Base-by-base conservation (phyloP, 306 rosid species). In the Begonia loranthoides region DNA sequence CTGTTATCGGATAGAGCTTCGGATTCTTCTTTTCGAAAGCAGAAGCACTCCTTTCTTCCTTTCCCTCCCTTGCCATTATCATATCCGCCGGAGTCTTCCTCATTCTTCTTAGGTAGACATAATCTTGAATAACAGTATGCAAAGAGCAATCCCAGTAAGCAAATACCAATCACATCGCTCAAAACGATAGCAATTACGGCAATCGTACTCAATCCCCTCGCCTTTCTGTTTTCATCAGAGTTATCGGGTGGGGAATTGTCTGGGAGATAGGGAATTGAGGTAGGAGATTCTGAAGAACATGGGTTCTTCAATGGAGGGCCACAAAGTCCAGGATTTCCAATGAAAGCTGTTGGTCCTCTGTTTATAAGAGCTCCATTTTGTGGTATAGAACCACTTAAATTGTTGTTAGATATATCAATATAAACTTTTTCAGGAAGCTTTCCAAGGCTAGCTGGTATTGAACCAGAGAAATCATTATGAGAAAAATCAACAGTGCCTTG, bases 311-410 rank as follows among this genome's bases (percentile, higher is more conserved):
- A 64, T 28, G 96, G 94, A 15, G 94, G 84, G 43, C 94, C 96
- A 61, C 96, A 87, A 8, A 87, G 77, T 47, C 75, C 74, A 67
- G 87, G 82, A 48, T 87, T 87, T 15, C 96, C 96, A 54, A 83
- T 76, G 60, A 83, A 87, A 65, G 96, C 94, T 36, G 96, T 87
- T 28, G 96, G 96, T 49, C 94, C 96, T 83, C 89, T 80, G 40
- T 83, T 87, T 75, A 77, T 71, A 16, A 87, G 76, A 70, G 90
- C 94, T 60, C 96, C 96, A 52, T 51, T 87, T 64, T 87, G 94
- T 0, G 96, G 96, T 55, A 83, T 78, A 16, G 96, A 71, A 44
- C 96, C 96, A 50, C 66, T 78, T 43, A 87, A 69, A 78, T 80
- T 68, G 62, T 87, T 87, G 52, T 65, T 76, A 54, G 87, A 80